Percentiles rank a stretch among this genome's conserved stretches.
These are phyloP conservation scores for Debaryomyces maramus DNA, from an alignment of 805 yeast species.

Conservation along the genomic window DNA sequence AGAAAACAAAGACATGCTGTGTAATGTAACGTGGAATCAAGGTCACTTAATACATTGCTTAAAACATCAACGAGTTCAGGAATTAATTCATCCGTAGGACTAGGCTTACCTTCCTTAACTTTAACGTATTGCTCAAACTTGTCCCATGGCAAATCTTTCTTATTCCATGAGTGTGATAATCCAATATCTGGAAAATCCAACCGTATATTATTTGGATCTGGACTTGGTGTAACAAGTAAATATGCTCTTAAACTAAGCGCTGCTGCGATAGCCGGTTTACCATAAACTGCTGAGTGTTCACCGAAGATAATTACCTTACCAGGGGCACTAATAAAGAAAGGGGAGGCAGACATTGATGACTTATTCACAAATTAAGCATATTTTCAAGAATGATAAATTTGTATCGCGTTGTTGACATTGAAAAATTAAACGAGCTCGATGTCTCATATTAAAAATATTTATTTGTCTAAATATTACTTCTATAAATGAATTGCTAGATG, in stretches of 20 bases:
- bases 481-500: slow-evolving; percentile 7
- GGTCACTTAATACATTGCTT: slow-evolving; percentile 41
- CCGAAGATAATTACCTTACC: slow-evolving; percentile 96
- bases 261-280: slow-evolving; percentile 95
- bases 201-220: slow-evolving; percentile 42
- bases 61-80: slow-evolving; percentile 57
- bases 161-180: slow-evolving; percentile 64
- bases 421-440: no score
- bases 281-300: slow-evolving; percentile 94
- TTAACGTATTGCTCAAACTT: slow-evolving; percentile 22
- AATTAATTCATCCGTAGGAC: slow-evolving; percentile 52
- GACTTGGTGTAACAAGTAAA: slow-evolving; percentile 56
- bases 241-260: slow-evolving; percentile 86
- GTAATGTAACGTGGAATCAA: slow-evolving; percentile 60
- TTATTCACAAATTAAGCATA: no score
- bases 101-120: slow-evolving; percentile 23
- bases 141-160: slow-evolving; percentile 62
- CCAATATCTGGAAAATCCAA: slow-evolving; percentile 84
- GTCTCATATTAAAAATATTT: no score
- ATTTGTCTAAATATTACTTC: no score
- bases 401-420: no score
- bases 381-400: no score
- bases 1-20: slow-evolving; percentile 82
- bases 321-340: slow-evolving; percentile 87
- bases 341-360: slow-evolving; percentile 21